Percentiles rank a stretch among this genome's conserved stretches.
Evolutionary conservation across 2,329 filamentous ascomycete genomes (phyloP).

Genomic region (Aureobasidium sp.): DNA sequence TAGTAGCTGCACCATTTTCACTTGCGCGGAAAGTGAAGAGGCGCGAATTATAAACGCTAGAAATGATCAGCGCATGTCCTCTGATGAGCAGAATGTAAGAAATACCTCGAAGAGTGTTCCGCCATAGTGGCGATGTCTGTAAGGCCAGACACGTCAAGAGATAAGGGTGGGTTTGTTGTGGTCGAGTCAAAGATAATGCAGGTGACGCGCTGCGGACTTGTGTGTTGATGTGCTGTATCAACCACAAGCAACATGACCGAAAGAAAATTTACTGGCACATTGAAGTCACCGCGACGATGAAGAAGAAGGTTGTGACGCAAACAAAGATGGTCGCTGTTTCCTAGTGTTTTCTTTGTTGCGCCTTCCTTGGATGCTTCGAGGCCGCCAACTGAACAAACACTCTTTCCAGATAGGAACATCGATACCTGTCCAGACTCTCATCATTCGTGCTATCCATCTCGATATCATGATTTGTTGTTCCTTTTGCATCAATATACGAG

Average conservation of each 20-base stretch:
- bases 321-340: not conserved
- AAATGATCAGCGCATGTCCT: not conserved
- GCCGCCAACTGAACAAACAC: not conserved
- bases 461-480: no score
- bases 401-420: not conserved
- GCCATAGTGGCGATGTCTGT: not conserved
- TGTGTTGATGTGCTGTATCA: not conserved
- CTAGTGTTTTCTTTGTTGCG: not conserved
- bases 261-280: no score
- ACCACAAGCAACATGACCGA: not conserved
- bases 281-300: not conserved
- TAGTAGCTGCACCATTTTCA: constrained; percentile 1
- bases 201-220: not conserved
- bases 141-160: not conserved
- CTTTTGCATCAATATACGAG: no score
- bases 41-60: not conserved
- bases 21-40: constrained; percentile 3
- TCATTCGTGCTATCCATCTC: no score
- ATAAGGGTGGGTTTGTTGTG: not conserved
- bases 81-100: not conserved
- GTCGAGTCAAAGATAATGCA: constrained; percentile 8
- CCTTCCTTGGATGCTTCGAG: not conserved
- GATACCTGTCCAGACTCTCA: not conserved
- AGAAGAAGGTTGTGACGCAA: not conserved
- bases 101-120: not conserved